Evolutionary conservation across 1,284 basidiomycete species (phyloP).

Genomic region (Exobasidium cylindrosporum): DNA sequence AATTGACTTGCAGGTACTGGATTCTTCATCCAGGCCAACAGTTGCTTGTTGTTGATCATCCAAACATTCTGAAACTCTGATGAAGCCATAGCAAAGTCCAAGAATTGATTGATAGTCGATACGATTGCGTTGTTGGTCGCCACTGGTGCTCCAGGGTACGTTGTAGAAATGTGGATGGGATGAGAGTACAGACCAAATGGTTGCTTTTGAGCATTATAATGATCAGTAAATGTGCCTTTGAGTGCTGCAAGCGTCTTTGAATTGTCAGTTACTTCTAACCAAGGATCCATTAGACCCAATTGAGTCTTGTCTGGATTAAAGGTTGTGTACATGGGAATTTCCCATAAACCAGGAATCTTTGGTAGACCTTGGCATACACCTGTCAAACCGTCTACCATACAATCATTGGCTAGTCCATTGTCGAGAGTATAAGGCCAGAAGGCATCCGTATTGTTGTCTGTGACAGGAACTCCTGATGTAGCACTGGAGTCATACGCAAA

Average conservation of each 20-base stretch:
- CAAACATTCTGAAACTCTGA: slow-evolving; percentile 63
- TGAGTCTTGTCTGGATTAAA: slow-evolving; percentile 14
- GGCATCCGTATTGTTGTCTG: slow-evolving; percentile 68
- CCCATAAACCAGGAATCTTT: slow-evolving; percentile 65
- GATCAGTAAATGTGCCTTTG: slow-evolving; percentile 69
- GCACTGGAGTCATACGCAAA: slow-evolving; percentile 74
- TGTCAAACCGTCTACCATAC: slow-evolving; percentile 57
- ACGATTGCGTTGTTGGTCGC: slow-evolving; percentile 15
- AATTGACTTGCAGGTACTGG: slow-evolving; percentile 60
- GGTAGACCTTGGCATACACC: slow-evolving; percentile 69
- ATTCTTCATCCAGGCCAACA: slow-evolving; percentile 71
- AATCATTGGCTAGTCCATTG: slow-evolving; percentile 75
- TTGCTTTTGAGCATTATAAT: slow-evolving; percentile 67
- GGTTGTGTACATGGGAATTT: slow-evolving; percentile 43
- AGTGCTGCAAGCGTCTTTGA: slow-evolving; percentile 66
- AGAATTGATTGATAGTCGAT: slow-evolving; percentile 69
- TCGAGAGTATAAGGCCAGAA: slow-evolving; percentile 59
- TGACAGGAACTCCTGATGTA: slow-evolving; percentile 68
- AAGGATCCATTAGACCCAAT: slow-evolving; percentile 70
- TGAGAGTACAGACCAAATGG: slow-evolving; percentile 79
- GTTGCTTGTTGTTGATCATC: slow-evolving; percentile 72
- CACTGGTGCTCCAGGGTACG: slow-evolving; percentile 45
- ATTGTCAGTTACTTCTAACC: slow-evolving; percentile 61
- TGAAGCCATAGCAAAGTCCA: slow-evolving; percentile 67
- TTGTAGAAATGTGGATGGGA: slow-evolving; percentile 71